A percentile compares a stretch with the other conserved stretches of the same genome.
Evolutionary conservation across 768 basidiomycete genomes (phyloP).

Genomic region (Cyclocybe aegerita): DNA sequence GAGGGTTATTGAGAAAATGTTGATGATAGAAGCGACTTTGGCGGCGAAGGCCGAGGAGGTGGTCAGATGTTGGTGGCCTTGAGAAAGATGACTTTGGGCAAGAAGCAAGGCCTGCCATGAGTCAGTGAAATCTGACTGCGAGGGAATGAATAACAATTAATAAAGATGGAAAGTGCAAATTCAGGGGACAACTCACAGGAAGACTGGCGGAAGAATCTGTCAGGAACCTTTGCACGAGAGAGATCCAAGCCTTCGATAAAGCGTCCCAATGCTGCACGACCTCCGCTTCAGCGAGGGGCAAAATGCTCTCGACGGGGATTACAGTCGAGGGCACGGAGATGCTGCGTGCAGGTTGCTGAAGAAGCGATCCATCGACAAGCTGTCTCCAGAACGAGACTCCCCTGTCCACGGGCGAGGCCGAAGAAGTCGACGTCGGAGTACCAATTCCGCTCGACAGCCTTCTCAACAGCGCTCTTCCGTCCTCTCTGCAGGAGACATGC

Average conservation of each 20-base stretch:
- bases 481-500: background rate
- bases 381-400: slow-evolving; percentile 20
- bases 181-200: slow-evolving; percentile 1
- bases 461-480: slow-evolving; percentile 10
- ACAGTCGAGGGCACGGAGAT: slow-evolving; percentile 2
- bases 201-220: slow-evolving; percentile 4
- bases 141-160: background rate
- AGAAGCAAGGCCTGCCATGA: slow-evolving; percentile 62
- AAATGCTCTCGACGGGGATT: slow-evolving; percentile 6
- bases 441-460: slow-evolving; percentile 33
- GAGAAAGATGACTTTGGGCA: slow-evolving; percentile 42
- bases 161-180: background rate
- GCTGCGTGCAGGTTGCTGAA: slow-evolving; percentile 5
- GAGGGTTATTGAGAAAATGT: slow-evolving; percentile 29
- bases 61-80: slow-evolving; percentile 34
- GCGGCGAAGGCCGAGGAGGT: slow-evolving; percentile 31
- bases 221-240: slow-evolving; percentile 9
- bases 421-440: background rate
- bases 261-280: slow-evolving; percentile 23
- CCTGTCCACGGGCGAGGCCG: background rate
- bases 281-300: slow-evolving; percentile 23
- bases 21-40: slow-evolving; percentile 32
- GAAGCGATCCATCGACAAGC: slow-evolving; percentile 43
- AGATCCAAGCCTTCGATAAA: slow-evolving; percentile 18
- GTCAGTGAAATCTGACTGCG: slow-evolving; percentile 37